Evolutionary conservation across 345 rosid species (phyloP).

Genomic region (Mallotus nudiflorus): DNA sequence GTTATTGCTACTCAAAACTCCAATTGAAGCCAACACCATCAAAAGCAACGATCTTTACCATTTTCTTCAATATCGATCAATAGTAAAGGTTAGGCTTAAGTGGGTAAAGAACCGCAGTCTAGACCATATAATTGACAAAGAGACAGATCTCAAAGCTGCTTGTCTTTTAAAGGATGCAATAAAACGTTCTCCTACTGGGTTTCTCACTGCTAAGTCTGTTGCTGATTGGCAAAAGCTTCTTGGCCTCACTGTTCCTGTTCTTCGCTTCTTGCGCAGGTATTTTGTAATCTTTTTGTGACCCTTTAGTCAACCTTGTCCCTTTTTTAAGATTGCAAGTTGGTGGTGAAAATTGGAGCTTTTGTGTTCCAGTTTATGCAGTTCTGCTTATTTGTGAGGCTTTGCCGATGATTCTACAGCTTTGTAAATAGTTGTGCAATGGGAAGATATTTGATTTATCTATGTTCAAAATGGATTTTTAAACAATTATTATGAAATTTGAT

Average conservation of each 20-base stretch:
- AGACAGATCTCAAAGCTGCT: slow-evolving; percentile 93
- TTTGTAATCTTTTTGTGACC: background rate
- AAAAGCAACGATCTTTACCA: background rate
- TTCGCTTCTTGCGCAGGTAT: slow-evolving; percentile 86
- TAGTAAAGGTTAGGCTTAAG: slow-evolving; percentile 71
- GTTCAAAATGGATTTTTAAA: slow-evolving; percentile 6
- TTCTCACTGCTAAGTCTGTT: slow-evolving; percentile 86
- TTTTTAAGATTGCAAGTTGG: background rate
- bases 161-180: slow-evolving; percentile 89
- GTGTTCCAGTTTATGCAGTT: background rate
- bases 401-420: background rate
- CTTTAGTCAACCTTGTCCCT: background rate
- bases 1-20: background rate
- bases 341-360: background rate
- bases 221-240: slow-evolving; percentile 92
- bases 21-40: background rate
- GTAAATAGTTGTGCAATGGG: background rate
- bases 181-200: slow-evolving; percentile 78
- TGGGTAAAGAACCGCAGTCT: slow-evolving; percentile 88
- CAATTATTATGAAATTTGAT: background rate
- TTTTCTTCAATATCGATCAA: slow-evolving; percentile 16
- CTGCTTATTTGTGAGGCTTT: background rate
- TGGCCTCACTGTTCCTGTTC: slow-evolving; percentile 92
- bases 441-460: background rate
- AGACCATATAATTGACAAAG: slow-evolving; percentile 80